A percentile compares a stretch with the other conserved stretches of the same genome.
Evolutionary conservation across 176 grass and related monocot species (phyloP).

Genomic region (Cenchrus purpureus): DNA sequence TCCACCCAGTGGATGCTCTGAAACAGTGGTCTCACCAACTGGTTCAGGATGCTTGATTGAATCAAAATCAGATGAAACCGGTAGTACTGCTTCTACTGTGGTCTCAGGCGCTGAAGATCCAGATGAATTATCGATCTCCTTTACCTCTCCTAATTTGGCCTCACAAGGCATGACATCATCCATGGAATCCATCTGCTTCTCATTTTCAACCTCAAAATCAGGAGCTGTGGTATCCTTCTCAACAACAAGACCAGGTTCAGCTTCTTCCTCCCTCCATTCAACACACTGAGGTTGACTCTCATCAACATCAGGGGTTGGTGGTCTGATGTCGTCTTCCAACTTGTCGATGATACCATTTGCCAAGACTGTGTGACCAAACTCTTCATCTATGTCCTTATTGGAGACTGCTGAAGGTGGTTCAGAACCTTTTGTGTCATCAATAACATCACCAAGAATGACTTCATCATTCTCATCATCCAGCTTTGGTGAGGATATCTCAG

Average conservation of each 20-base stretch:
- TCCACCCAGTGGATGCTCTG: constrained; percentile 27
- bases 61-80: constrained; percentile 12
- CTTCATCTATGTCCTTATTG: constrained; percentile 33
- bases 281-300: constrained; percentile 49
- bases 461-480: constrained; percentile 45
- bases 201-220: constrained; percentile 15
- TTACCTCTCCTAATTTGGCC: constrained; percentile 32
- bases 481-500: constrained; percentile 40
- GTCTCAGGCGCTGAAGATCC: constrained; percentile 7
- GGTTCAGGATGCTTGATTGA: constrained; percentile 21
- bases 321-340: constrained; percentile 49
- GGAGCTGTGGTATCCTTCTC: constrained; percentile 39
- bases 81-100: constrained; percentile 10
- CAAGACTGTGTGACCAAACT: constrained; percentile 23
- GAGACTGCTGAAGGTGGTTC: constrained; percentile 11
- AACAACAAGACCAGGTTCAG: constrained; percentile 30
- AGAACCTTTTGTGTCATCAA: constrained; percentile 39
- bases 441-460: constrained; percentile 49
- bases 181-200: constrained; percentile 30
- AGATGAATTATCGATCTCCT: constrained; percentile 9
- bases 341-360: constrained; percentile 31
- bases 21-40: neutral
- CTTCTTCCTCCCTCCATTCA: constrained; percentile 53
- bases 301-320: constrained; percentile 53
- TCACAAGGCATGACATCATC: constrained; percentile 14